Base-by-base conservation (phyloP, 2,329 filamentous ascomycete species). In the Aspergillus japonicus region DNA sequence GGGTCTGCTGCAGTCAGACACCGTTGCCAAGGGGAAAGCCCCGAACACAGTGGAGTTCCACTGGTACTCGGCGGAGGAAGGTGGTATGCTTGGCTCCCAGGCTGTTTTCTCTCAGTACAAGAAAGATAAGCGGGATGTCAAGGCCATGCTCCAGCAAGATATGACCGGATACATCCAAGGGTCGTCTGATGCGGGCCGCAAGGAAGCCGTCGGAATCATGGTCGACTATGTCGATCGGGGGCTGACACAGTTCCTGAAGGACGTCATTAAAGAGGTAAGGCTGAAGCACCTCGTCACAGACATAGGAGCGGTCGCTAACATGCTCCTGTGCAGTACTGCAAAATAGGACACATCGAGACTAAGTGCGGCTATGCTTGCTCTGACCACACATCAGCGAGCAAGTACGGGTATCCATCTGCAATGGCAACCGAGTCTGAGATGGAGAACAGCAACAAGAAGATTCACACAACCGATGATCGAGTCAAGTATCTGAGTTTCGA, bases 101-200 rank as follows among this genome's bases (percentile, higher is more conserved):
- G 93, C 90, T 57, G 90, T 98, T 74, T 98, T 97, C 81, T 83
- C 85, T 54, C 80, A 85, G 7, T 98, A 98, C 72, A 88, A 90
- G 76, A 86, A 88, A 73, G 77, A 85, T 23, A 83, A 84, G 33
- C 85, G 88, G 26, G 87, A 94, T 65, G 84, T 98, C 75, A 96
- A 94, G 79, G 94, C 94, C 35, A 98, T 98, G 95, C 85, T 98
- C 57, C 94, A 98, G 80, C 94, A 98, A 78, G 94, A 98, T 77
- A 98, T 98, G 94, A 96, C 92, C 1, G 94, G 94, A 19, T 97
- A 89, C 73, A 85, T 92, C 5, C 87, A 93, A 73, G 88, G 88
- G 69, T 96, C 92, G 0, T 79, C 95, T 21, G 90, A 95, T 65
- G 89, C 91, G 3, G 92, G 92, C 60, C 83, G 91, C 75, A 84